Evolutionary conservation across 306 rosid species (phyloP), one percentile per base, ranked within the genome.

Genomic region (Begonia masoniana): DNA sequence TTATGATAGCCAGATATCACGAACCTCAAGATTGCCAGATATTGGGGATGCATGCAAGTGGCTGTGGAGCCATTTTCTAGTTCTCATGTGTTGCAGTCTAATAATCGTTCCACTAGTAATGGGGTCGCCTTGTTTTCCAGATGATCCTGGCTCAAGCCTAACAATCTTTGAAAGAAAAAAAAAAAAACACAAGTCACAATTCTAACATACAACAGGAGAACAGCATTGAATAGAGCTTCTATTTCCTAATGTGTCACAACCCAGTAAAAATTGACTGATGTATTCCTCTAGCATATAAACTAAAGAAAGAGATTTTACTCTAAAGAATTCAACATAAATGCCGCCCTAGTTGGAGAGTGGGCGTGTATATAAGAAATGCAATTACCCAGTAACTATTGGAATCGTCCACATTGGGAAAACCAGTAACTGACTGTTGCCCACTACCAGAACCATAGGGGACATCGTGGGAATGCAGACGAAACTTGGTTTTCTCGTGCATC

Each of bases 361-460:
- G 58, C 47, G 24, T 21, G 14, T 42, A 9, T 39, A 14, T 49
- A 7, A 52, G 13, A 26, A 6, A 26, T 26, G 31, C 15, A 13
- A 10, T 41, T 81, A 87, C 99, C 99, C 99, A 92, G 61, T 92
- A 92, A 78, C 99, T 92, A 59, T 87, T 92, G 57, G 89, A 13
- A 79, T 92, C 99, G 11, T 92, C 96, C 13, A 92, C 89, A 26
- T 23, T 69, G 10, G 88, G 95, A 66, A 79, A 92, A 13, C 99
- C 95, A 17, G 99, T 92, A 51, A 92, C 93, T 0, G 99, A 92
- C 68, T 92, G 96, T 61, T 92, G 99, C n/a, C 99, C 99, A 65
- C 99, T 92, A 3, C 99, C 99, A 63, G 99, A 92, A 66, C 99
- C 99, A 59, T 92, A 92, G 0, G 99, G 99, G 47, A 92, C 96